Percentiles rank a stretch among this genome's conserved stretches.
Conservation (phyloP, 441 rosid species). For the Dalechampia spathulata region DNA sequence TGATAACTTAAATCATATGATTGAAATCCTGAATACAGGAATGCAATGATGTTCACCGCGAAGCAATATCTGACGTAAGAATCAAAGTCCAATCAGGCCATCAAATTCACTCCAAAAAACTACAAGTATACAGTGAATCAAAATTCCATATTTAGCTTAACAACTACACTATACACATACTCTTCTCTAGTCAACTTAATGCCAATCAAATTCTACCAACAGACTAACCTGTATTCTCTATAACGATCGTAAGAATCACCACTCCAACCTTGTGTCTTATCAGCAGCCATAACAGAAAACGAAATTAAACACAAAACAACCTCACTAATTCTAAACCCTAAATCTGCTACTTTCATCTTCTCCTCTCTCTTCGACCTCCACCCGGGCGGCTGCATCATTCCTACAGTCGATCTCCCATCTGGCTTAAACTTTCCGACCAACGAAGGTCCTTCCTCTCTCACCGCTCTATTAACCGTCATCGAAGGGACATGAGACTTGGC, state of each 20-base stretch:
- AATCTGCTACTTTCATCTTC: slow-evolving; percentile 31
- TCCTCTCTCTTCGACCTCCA: slow-evolving; percentile 34
- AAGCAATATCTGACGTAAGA: slow-evolving; percentile 93
- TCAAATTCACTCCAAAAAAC: slow-evolving; percentile 12
- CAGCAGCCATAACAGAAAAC: slow-evolving; percentile 92
- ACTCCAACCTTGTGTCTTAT: slow-evolving; percentile 94
- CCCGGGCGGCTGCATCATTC: slow-evolving; percentile 3
- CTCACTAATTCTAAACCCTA: slow-evolving; percentile 66
- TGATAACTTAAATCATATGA: slow-evolving; percentile 55
- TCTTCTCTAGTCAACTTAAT: neutral
- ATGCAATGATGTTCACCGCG: slow-evolving; percentile 69
- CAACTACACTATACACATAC: neutral
- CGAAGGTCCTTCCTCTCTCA: slow-evolving; percentile 25
- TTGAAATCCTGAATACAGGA: slow-evolving; percentile 70
- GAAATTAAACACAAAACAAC: slow-evolving; percentile 77
- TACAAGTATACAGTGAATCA: too few relatives aligned
- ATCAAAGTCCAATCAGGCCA: too few relatives aligned
- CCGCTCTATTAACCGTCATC: slow-evolving; percentile 25
- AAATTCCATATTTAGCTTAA: too few relatives aligned
- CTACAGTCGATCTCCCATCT: slow-evolving; percentile 23
- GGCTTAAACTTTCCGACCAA: slow-evolving; percentile 25
- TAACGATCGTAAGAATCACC: slow-evolving; percentile 97
- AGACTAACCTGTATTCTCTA: slow-evolving; percentile 68
- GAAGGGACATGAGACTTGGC: slow-evolving; percentile 15
- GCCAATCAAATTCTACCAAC: neutral